phyloP scores from a whole-genome alignment of 2,329 filamentous ascomycete genomes.

The Epichloe gansuensis region DNA sequence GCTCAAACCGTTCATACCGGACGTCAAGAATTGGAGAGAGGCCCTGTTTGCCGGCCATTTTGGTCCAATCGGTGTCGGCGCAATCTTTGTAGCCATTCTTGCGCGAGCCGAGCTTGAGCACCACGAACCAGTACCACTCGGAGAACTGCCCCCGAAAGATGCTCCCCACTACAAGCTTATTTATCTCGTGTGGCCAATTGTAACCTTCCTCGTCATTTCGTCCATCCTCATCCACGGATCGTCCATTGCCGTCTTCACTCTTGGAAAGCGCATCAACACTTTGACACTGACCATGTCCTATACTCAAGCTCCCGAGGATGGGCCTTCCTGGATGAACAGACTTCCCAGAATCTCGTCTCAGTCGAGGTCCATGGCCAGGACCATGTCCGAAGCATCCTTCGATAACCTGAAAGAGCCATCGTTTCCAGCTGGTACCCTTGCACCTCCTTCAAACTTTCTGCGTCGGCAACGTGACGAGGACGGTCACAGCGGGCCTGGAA shows the following conservation, averaged over 20 bases:
- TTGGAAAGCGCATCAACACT: constrained; percentile 97
- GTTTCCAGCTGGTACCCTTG: constrained; percentile 56
- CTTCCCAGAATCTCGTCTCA: constrained; percentile 57
- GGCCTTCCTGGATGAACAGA: constrained; percentile 88
- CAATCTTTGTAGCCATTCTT: constrained; percentile 88
- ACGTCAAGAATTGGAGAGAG: constrained; percentile 96
- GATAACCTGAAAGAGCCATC: constrained; percentile 48
- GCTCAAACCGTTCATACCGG: constrained; percentile 85
- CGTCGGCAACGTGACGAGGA: constrained; percentile 73
- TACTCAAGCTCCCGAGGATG: constrained; percentile 77
- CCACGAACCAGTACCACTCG: constrained; percentile 59
- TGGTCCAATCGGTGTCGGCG: constrained; percentile 91
- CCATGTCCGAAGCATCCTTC: constrained; percentile 66
- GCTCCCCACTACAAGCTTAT: constrained; percentile 56
- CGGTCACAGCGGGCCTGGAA: constrained; percentile 35
- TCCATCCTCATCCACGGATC: constrained; percentile 95
- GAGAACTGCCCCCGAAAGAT: constrained; percentile 41
- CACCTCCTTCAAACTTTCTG: constrained; percentile 65
- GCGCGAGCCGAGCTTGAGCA: constrained; percentile 84
- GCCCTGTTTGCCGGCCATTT: constrained; percentile 95
- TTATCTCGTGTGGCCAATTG: constrained; percentile 87
- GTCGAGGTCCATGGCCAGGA: constrained; percentile 71
- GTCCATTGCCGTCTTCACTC: constrained; percentile 93
- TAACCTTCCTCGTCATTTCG: constrained; percentile 81
- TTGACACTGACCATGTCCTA: constrained; percentile 92